Evolutionary conservation across 2,329 filamentous ascomycete genomes (phyloP), one percentile per base, ranked within the genome.

Genomic region (Cladosporium sp.): DNA sequence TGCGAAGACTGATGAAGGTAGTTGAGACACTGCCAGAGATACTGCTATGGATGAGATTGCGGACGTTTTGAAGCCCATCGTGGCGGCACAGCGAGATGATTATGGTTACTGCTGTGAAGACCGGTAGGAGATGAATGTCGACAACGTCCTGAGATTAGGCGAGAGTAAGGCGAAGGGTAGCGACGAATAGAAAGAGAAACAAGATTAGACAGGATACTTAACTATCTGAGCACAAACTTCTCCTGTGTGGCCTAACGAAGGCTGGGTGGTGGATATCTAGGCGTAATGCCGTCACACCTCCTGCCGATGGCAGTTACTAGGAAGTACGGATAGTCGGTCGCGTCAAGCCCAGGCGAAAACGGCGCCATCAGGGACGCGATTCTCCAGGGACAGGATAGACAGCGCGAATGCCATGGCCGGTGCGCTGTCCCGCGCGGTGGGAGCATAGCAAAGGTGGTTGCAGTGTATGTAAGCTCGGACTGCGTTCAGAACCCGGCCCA

Each of bases 301-400:
- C 39, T 45, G 42, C 34, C 40, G 52, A 55, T 47, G 52, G 39
- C 40, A 55, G 52, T 55, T 47, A 55, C 52, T 47, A 22, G 52
- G 52, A 55, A 55, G 40, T 47, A 45, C 34, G 52, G 52, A 55
- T 47, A 47, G 51, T 32, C 51, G 37, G 51, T 54, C 51, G 25
- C 36, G 40, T 55, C 52, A 55, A 17, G 39, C 12, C 52, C 47
- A 47, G 40, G 52, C 52, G 39, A 25, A 12, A 37, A 12, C 32
- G 37, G 40, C 28, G 20, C 36, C 36, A 37, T 12, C 37, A 53
- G 50, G 52, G 52, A 44, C 39, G 52, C 47, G 52, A 36, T 17
- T 25, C 32, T 47, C 52, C 39, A 47, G 32, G 52, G 32, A 32
- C 8, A 55, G 52, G 36, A 55, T 37, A 25, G 19, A 19, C 39